phyloP scores from a whole-genome alignment of 2,329 filamentous ascomycete genomes.

The Rutstroemia sp. region DNA sequence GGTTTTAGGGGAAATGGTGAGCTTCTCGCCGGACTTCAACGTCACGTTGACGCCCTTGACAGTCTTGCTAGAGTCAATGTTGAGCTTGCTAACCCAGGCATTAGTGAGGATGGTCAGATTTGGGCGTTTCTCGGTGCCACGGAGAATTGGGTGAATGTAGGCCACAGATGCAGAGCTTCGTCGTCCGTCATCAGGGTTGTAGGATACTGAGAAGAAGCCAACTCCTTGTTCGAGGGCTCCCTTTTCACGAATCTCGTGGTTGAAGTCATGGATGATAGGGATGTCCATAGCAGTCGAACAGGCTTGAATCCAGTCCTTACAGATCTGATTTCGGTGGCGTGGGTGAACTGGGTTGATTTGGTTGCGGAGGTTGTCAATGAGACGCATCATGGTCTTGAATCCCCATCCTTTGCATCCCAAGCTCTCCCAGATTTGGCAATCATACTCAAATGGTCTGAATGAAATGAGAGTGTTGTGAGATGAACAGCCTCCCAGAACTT shows the following conservation, averaged over 20 bases:
- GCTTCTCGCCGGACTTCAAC: slow-evolving; percentile 44
- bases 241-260: slow-evolving; percentile 67
- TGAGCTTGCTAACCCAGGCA: slow-evolving; percentile 78
- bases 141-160: slow-evolving; percentile 86
- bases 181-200: slow-evolving; percentile 81
- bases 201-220: slow-evolving; percentile 85
- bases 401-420: slow-evolving; percentile 79
- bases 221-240: slow-evolving; percentile 70
- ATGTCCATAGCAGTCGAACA: slow-evolving; percentile 75
- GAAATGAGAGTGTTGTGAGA: slow-evolving; percentile 93
- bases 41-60: slow-evolving; percentile 69
- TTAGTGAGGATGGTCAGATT: slow-evolving; percentile 85
- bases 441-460: slow-evolving; percentile 85
- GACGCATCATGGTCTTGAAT: slow-evolving; percentile 75
- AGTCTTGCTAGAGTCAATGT: slow-evolving; percentile 54
- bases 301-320: slow-evolving; percentile 80
- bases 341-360: slow-evolving; percentile 84
- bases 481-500: slow-evolving; percentile 87
- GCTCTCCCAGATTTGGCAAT: slow-evolving; percentile 76
- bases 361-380: slow-evolving; percentile 79
- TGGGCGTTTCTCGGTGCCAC: slow-evolving; percentile 71
- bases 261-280: slow-evolving; percentile 79
- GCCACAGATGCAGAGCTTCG: slow-evolving; percentile 83
- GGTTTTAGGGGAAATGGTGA: slow-evolving; percentile 55
- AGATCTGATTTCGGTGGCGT: slow-evolving; percentile 82